Evolutionary conservation across 805 yeast genomes (phyloP), one percentile per base, ranked within the genome.

Genomic region (Lachancea thermotolerans): DNA sequence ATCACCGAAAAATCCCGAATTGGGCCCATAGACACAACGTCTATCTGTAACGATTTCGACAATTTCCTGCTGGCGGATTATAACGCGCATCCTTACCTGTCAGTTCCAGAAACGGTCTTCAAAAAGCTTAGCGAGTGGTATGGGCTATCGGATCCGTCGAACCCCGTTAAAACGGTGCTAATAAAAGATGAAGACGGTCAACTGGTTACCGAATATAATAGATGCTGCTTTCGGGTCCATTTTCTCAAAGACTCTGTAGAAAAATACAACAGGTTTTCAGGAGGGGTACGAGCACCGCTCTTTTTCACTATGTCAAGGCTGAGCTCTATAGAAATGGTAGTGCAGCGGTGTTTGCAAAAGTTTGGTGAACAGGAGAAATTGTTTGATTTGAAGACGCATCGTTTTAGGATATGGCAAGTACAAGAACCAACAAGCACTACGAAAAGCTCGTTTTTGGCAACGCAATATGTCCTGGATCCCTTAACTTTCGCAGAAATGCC

Each of bases 91-190:
- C 64, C 70, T 11, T 54, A 69, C 47, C 32, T 62, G 43, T 55
- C 69, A 0, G 61, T 82, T 0, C 64, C 77, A 0, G 73, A 72
- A 6, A 60, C 65, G 4, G 68, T 74, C 2, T 81, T 77, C 51
- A 54, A 67, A 2, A 56, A 67, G 47, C 58, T 82, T 9, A 60
- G 58, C 1, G 66, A 68, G 29, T 77, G 83, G 81, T 81, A 79
- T 58, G 85, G 84, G 0, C 41, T 75, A 17, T 56, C 62, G 1
- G 70, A 72, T 0, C 58, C 56, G 4, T 65, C 73, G 5, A 48
- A 49, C 6, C 68, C 74, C 0, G 59, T 73, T 1, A 49, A 52
- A n/a, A 68, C 80, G 2, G 55, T 50, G 14, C 50, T 69, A 9
- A 53, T 72, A 17, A 39, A 47, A 10, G 65, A 64, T 33, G 59